Evolutionary conservation across 2,329 filamentous ascomycete genomes (phyloP).

Genomic region (Talaromyces sp.): DNA sequence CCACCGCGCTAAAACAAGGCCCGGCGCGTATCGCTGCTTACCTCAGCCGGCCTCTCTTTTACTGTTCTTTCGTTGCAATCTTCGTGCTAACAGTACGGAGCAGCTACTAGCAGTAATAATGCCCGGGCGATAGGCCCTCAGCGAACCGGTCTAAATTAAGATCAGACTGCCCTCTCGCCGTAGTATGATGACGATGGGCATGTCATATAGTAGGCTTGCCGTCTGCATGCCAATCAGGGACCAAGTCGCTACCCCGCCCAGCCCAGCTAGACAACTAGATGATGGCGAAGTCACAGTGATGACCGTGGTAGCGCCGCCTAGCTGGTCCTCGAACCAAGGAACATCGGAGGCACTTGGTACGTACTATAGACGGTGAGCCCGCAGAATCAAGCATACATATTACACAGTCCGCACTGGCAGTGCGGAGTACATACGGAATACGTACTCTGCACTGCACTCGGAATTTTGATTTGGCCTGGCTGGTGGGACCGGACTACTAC

Average conservation of each 20-base stretch:
- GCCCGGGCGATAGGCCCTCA: neutral
- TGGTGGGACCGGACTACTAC: neutral
- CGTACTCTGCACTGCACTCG: neutral
- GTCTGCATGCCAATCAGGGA: neutral
- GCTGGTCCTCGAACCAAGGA: neutral
- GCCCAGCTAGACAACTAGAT: neutral
- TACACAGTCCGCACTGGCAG: neutral
- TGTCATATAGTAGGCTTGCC: neutral
- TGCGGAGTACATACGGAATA: neutral
- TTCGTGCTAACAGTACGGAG: no score
- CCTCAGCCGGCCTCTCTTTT: neutral
- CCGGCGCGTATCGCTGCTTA: slow-evolving; percentile 11
- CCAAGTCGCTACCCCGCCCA: neutral
- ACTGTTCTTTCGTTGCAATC: no score
- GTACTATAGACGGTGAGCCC: neutral
- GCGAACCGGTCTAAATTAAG: neutral
- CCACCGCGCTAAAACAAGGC: slow-evolving; percentile 11
- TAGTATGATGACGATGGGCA: neutral
- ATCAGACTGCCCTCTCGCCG: neutral
- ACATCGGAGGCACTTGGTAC: neutral
- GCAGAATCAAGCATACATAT: neutral
- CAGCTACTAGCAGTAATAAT: no score
- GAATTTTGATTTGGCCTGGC: slow-evolving; percentile 10
- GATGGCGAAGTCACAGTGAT: neutral
- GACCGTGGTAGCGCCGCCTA: neutral